Evolutionary conservation across 1,284 basidiomycete genomes (phyloP).

Genomic region (Apiotrichum laibachii): DNA sequence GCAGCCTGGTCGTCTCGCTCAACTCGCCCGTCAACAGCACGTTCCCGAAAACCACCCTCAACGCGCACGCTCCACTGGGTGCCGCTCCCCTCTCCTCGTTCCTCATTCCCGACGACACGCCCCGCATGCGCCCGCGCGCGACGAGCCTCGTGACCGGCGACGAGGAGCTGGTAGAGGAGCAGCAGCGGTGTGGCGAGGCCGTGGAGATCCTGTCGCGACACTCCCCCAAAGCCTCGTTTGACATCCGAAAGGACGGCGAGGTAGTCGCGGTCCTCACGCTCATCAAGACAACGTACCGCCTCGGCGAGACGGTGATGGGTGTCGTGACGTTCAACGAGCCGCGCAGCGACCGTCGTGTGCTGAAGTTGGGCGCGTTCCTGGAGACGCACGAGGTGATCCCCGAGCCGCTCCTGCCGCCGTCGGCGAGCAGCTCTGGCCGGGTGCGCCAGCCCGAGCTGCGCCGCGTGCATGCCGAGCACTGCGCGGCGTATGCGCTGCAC

Average conservation of each 20-base stretch:
- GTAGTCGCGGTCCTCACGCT: conserved; percentile 86
- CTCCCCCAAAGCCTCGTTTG: conserved; percentile 86
- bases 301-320: conserved; percentile 84
- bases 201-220: conserved; percentile 86
- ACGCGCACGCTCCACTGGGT: background rate
- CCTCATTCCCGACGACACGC: background rate
- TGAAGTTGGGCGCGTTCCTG: conserved; percentile 73
- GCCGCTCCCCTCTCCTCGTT: background rate
- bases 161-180: conserved; percentile 53
- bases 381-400: conserved; percentile 82
- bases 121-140: conserved; percentile 16
- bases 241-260: conserved; percentile 84
- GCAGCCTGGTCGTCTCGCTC: background rate
- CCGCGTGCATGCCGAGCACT: conserved; percentile 75
- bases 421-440: conserved; percentile 39
- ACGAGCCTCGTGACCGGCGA: conserved; percentile 37
- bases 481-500: conserved; percentile 67
- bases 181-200: conserved; percentile 67
- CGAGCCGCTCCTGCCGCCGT: conserved; percentile 54
- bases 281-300: conserved; percentile 78
- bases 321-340: conserved; percentile 77
- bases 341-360: conserved; percentile 1
- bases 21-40: background rate
- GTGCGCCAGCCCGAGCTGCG: conserved; percentile 35
- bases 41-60: background rate